Conservation (phyloP, 2,329 filamentous ascomycete species). For the Verticillium albo-atrum region DNA sequence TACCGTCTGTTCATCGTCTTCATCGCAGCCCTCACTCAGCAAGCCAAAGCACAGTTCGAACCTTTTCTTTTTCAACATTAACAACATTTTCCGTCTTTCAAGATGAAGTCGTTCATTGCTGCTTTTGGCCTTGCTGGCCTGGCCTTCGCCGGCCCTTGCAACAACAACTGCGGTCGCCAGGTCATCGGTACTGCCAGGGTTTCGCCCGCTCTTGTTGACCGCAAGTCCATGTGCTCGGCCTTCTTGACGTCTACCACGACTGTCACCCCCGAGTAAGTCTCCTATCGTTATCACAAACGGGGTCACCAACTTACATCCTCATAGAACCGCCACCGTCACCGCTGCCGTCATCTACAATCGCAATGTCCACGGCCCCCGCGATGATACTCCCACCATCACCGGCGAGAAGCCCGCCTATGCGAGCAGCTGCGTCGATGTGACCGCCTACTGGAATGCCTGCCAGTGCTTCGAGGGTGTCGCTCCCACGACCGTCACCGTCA, state of each 20-base stretch:
- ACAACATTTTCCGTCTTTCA: not conserved
- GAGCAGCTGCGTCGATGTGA: constrained; percentile 8
- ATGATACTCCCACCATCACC: not conserved
- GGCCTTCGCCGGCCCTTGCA: constrained; percentile 3
- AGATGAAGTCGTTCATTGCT: constrained; percentile 1
- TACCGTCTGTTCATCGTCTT: not conserved
- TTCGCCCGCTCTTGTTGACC: not conserved
- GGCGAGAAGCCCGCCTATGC: constrained; percentile 11
- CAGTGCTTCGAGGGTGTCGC: constrained; percentile 14
- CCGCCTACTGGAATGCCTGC: constrained; percentile 13
- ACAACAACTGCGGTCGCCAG: constrained; percentile 10
- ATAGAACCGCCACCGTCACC: constrained; percentile 2
- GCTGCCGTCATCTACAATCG: not conserved
- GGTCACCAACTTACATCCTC: not conserved
- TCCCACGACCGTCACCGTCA: constrained; percentile 8
- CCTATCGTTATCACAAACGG: not conserved
- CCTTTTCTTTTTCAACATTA: not conserved
- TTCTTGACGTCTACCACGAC: constrained; percentile 6
- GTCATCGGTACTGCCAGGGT: constrained; percentile 4
- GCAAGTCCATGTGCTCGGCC: constrained; percentile 5
- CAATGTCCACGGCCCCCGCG: constrained; percentile 3
- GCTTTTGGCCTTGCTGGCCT: not conserved
- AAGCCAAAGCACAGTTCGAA: not conserved
- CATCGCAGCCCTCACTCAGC: not conserved
- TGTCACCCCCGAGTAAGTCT: constrained; percentile 2